Base-by-base conservation (phyloP, 108 stramenopile species). In the Chaetoceros muelleri region DNA sequence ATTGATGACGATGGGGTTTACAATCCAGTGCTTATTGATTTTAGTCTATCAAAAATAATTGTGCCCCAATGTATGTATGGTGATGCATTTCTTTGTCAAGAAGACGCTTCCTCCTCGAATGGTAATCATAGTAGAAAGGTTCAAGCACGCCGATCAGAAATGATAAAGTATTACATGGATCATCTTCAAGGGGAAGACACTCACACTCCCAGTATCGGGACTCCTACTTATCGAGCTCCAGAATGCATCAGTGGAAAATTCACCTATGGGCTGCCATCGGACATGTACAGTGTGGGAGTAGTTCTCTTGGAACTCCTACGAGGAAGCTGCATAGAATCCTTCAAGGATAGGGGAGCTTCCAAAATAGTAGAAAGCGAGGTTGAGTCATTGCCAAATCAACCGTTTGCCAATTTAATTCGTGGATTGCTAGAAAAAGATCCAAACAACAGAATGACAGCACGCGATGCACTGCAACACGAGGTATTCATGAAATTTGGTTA, bases 251-350 rank as follows among this genome's bases (percentile, higher is more conserved):
- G 59, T 1, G 60, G 60, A 30, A 71, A 82, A 51, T 10, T 10
- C 8, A 71, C 62, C 0, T 90, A 90, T 57, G 81, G 84, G 10
- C 56, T 84, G n/a, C 57, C 67, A 55, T 74, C 77, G 8, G 88
- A 90, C 51, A 31, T 85, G 20, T 90, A 82, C 82, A 86, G 84
- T 66, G 82, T 86, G 25, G 88, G 88, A 7, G 88, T 90, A 46
- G 75, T 85, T 21, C 52, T 90, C n/a, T 64, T 90, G 44, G 88
- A 90, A 57, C 26, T 90, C 22, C 56, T 83, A 31, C 67, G 67
- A 52, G 75, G 78, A 24, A 64, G 81, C 30, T 57, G 53, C 20
- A 54, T 84, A 17, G 72, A 79, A 30, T 70, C 57, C 1, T 0
- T 30, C 16, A 90, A 81, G 66, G 81, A 84, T 45, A 83, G 77